Conservation (phyloP, 495 filamentous ascomycete genomes). For the Hyaloscypha variabilis region DNA sequence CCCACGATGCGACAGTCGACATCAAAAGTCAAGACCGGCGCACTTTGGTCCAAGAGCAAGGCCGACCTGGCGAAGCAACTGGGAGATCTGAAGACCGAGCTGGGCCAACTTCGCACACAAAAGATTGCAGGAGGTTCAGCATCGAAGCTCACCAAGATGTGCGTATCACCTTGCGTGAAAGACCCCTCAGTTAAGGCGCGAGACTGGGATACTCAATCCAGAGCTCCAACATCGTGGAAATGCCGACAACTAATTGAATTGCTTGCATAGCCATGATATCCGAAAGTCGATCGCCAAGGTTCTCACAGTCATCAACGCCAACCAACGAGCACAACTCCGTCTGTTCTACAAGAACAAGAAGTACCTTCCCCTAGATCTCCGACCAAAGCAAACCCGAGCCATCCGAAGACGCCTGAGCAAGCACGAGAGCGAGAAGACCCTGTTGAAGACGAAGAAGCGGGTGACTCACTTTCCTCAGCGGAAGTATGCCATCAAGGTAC, state of each 20-base stretch:
- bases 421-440: conserved; percentile 77
- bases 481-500: conserved; percentile 95
- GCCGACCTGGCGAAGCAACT: conserved; percentile 94
- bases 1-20: conserved; percentile 62
- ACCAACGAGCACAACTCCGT: conserved; percentile 95
- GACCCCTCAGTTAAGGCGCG: conserved; percentile 15
- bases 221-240: neutral
- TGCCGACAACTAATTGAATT: neutral
- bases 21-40: conserved; percentile 89
- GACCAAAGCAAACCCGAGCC: conserved; percentile 94
- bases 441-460: conserved; percentile 94
- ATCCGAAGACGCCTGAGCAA: conserved; percentile 90
- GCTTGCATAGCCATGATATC: conserved; percentile 80
- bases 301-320: conserved; percentile 98
- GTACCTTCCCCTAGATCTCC: conserved; percentile 95
- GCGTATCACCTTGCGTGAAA: conserved; percentile 41
- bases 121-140: conserved; percentile 93
- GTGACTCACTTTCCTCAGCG: conserved; percentile 94
- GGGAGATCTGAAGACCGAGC: conserved; percentile 90
- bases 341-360: conserved; percentile 99
- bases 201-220: neutral
- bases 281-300: conserved; percentile 99
- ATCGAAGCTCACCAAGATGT: conserved; percentile 97
- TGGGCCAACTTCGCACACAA: conserved; percentile 90
- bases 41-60: conserved; percentile 99